Conservation (phyloP, 371 early-diverging fungal genomes). For the Dichotomocladium elegans region DNA sequence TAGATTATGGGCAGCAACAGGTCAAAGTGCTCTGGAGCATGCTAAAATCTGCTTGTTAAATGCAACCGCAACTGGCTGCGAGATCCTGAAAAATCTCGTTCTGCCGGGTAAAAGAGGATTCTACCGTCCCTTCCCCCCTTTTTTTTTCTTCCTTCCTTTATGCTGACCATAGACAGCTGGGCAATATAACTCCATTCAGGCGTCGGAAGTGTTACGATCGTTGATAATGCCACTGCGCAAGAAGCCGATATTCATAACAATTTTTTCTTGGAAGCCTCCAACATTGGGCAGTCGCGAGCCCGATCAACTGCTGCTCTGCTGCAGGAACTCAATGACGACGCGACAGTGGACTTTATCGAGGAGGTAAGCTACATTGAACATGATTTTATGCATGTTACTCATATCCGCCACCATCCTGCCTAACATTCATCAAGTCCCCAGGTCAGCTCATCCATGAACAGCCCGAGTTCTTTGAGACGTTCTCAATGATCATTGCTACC, state of each 20-base stretch:
- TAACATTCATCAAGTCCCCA: conserved; percentile 15
- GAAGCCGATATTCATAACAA: conserved; percentile 77
- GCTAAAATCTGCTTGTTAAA: conserved; percentile 82
- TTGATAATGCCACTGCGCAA: conserved; percentile 76
- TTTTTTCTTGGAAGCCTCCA: conserved; percentile 77
- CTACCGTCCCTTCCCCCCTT: no score
- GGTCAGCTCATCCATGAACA: conserved; percentile 42
- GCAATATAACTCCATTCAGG: conserved; percentile 67
- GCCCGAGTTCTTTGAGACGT: conserved; percentile 64
- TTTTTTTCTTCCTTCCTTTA: no score
- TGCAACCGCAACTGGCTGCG: conserved; percentile 82
- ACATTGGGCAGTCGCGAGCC: conserved; percentile 66
- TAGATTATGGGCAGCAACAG: conserved; percentile 90
- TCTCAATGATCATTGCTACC: conserved; percentile 72
- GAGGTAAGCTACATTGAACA: conserved; percentile 26
- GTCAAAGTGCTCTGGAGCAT: conserved; percentile 84
- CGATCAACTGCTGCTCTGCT: conserved; percentile 62
- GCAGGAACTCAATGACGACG: conserved; percentile 86
- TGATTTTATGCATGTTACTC: not conserved
- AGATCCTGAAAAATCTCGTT: conserved; percentile 90
- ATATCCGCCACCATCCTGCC: no score
- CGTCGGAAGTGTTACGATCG: conserved; percentile 81
- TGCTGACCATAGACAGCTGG: no score
- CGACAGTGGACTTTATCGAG: conserved; percentile 49
- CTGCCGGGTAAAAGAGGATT: conserved; percentile 77